Percentiles rank a stretch among this genome's conserved stretches.
These are phyloP conservation scores for Bocquillonia castaneifolia DNA, from an alignment of 441 rosid genomes.

Conservation along the genomic window DNA sequence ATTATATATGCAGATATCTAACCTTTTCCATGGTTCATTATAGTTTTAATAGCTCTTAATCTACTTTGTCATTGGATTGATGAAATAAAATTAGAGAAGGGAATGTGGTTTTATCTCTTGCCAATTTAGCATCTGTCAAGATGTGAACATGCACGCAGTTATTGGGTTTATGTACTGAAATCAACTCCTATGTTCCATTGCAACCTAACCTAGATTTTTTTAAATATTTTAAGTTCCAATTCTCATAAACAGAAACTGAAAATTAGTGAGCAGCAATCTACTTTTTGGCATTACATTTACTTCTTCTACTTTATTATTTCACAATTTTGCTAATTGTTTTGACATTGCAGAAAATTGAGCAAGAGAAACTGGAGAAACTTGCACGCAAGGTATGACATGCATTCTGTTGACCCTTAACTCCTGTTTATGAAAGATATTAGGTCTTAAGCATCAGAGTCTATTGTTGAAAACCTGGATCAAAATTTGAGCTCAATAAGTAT, in stretches of 20 bases:
- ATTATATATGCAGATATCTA: too few relatives aligned
- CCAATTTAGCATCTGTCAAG: not conserved
- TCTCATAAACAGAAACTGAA: not conserved
- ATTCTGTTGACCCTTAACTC: not conserved
- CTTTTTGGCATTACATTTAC: not conserved
- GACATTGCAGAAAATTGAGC: conserved; percentile 72
- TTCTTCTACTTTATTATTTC: not conserved
- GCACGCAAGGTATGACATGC: conserved; percentile 62
- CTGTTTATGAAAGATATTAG: not conserved
- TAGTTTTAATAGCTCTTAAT: too few relatives aligned
- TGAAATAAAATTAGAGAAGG: too few relatives aligned
- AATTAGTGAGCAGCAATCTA: not conserved
- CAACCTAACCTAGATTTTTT: not conserved
- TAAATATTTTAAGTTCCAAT: not conserved
- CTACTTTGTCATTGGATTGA: too few relatives aligned
- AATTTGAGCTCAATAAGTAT: not conserved
- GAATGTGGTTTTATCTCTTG: too few relatives aligned
- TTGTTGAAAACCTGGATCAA: not conserved
- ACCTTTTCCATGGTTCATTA: too few relatives aligned
- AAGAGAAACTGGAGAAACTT: conserved; percentile 80
- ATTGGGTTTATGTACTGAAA: not conserved
- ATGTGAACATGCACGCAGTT: not conserved
- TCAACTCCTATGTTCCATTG: not conserved
- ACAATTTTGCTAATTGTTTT: conserved; percentile 9
- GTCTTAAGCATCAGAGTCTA: not conserved